Evolutionary conservation across 202 grass and related monocot species (phyloP), one percentile per base, ranked within the genome.

Genomic region (Setaria italica): DNA sequence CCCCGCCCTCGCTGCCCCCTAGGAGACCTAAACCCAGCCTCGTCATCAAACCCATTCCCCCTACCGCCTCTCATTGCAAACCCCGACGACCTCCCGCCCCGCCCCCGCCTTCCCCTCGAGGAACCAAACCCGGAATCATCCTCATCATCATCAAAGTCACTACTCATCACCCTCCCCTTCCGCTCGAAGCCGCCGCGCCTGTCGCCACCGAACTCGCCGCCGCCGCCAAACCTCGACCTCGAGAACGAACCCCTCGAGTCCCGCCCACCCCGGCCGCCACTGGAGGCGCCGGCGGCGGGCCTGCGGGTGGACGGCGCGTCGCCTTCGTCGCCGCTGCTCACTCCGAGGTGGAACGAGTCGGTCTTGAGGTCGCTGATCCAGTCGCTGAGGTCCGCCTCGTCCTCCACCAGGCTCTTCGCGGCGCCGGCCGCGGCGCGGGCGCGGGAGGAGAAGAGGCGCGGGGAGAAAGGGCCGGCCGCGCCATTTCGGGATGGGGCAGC

Each of bases 381-480:
- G 77, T 98, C 93, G 71, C 90, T 92, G 49, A 95, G 93, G 55
- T 94, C 93, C 10, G 91, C 95, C 79, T 98, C 88, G 76, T 95
- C 95, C 12, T 95, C 93, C 56, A 92, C 85, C 51, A 95, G 85
- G 86, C 93, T 94, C 84, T 86, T 94, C 41, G 81, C 74, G 45
- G 87, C 80, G 11, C 53, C 77, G 11, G 76, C 69, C 11, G 46
- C 19, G 34, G 54, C 49, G 37, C 62, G 48, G 12, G 67, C 74
- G 54, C 90, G 72, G n/a, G 93, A 90, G 84, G 88, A 94, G 78
- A 87, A 86, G 82, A 87, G 82, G 67, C 69, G 54, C 54, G 54
- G n/a, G 58, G 68, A 20, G 50, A 74, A 67, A 59, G 58, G 58
- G 5, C 9, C 70, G 55, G 86, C 84, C 60, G 73, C 71, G 70